Evolutionary conservation across 2,329 filamentous ascomycete genomes (phyloP).

Genomic region (Epichloe amarillans): DNA sequence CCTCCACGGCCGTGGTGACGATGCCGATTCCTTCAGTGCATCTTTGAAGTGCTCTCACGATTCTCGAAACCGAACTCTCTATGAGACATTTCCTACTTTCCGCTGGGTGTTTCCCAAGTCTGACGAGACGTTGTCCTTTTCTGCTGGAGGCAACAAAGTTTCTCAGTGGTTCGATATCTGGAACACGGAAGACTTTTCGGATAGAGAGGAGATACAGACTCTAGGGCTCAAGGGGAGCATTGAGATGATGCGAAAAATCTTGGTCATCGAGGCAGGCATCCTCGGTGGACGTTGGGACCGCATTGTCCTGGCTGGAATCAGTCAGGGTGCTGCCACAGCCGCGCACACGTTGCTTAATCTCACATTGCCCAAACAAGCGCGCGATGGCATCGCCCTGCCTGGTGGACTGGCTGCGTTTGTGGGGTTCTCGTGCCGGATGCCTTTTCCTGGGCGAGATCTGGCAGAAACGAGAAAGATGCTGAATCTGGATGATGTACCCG

Average conservation of each 20-base stretch:
- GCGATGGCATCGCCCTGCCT: neutral
- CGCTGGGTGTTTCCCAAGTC: constrained; percentile 37
- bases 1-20: constrained; percentile 32
- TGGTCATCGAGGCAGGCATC: constrained; percentile 20
- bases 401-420: constrained; percentile 20
- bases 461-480: constrained; percentile 20
- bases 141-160: constrained; percentile 8
- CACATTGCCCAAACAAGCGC: constrained; percentile 8
- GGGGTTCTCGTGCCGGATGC: constrained; percentile 24
- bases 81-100: constrained; percentile 28
- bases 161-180: constrained; percentile 40
- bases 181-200: constrained; percentile 25
- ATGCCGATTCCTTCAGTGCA: constrained; percentile 17
- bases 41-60: constrained; percentile 18
- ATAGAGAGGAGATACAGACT: constrained; percentile 29
- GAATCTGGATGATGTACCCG: constrained; percentile 12
- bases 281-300: constrained; percentile 24
- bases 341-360: constrained; percentile 25
- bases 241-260: constrained; percentile 16
- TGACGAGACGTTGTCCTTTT: constrained; percentile 16
- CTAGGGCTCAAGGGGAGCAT: constrained; percentile 27
- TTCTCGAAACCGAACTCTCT: constrained; percentile 20
- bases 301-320: constrained; percentile 32
- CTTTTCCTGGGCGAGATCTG: constrained; percentile 20
- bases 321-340: constrained; percentile 30